phyloP scores from a whole-genome alignment of 2,329 filamentous ascomycete species.

The Diaporthe sp. region DNA sequence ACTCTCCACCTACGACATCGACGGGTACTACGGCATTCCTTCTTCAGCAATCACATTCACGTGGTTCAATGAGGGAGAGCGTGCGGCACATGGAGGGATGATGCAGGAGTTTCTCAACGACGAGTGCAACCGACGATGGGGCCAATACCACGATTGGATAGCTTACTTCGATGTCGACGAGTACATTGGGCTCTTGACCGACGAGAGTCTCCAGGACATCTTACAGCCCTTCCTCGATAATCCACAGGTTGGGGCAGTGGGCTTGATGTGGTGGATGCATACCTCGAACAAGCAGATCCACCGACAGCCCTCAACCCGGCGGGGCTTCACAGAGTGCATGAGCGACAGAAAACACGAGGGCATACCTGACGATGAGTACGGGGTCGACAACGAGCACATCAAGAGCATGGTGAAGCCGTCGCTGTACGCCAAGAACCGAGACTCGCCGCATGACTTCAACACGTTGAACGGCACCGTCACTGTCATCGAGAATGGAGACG shows the following conservation, averaged over 20 bases:
- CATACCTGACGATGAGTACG: conserved; percentile 35
- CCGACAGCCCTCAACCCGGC: conserved; percentile 43
- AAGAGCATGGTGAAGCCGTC: conserved; percentile 25
- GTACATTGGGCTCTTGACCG: conserved; percentile 46
- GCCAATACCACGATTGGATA: conserved; percentile 46
- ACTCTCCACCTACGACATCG: conserved; percentile 21
- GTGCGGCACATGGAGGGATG: background rate
- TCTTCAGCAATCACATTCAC: conserved; percentile 14
- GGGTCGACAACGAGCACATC: conserved; percentile 43
- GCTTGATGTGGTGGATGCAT: conserved; percentile 49
- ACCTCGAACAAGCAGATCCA: conserved; percentile 45
- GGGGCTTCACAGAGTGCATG: conserved; percentile 44
- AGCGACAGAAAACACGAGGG: background rate
- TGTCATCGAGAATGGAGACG: conserved; percentile 46
- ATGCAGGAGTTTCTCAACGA: conserved; percentile 29
- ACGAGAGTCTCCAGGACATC: conserved; percentile 45
- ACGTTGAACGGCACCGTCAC: conserved; percentile 40
- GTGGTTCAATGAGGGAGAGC: conserved; percentile 4
- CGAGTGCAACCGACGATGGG: conserved; percentile 39
- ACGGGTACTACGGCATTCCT: conserved; percentile 25
- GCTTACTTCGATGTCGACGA: conserved; percentile 50
- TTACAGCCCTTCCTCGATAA: conserved; percentile 43
- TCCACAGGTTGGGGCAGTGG: conserved; percentile 46
- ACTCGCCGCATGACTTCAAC: conserved; percentile 45
- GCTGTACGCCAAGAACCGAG: conserved; percentile 7